Percentiles rank a stretch among this genome's conserved stretches.
These are phyloP conservation scores for Psilocybe cyanescens DNA, from an alignment of 768 basidiomycete genomes.

Conservation along the genomic window DNA sequence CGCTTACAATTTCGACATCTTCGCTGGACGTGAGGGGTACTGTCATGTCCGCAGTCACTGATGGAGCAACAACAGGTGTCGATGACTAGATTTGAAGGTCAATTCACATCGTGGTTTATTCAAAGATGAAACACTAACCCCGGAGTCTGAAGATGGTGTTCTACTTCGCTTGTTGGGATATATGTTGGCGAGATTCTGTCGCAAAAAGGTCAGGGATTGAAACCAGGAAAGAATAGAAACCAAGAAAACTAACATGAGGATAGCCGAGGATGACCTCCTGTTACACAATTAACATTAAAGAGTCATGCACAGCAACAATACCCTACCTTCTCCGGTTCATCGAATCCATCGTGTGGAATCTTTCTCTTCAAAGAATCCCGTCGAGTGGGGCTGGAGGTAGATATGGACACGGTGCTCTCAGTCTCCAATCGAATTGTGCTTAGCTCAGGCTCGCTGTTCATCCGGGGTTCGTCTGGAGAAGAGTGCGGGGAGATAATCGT, in stretches of 20 bases:
- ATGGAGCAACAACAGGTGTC: constrained; percentile 7
- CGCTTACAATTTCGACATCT: constrained; percentile 16
- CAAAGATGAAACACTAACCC: constrained; percentile 7
- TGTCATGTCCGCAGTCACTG: constrained; percentile 6
- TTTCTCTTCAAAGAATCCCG: constrained; percentile 36
- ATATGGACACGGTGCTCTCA: neutral
- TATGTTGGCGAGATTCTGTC: constrained; percentile 50
- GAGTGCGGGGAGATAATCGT: neutral
- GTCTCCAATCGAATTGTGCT: neutral
- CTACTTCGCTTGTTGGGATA: constrained; percentile 46
- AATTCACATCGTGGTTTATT: neutral
- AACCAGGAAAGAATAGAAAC: neutral
- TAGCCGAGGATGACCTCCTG: constrained; percentile 40
- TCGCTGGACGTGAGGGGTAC: constrained; percentile 5
- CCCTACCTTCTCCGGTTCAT: constrained; percentile 31
- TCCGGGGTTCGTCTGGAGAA: neutral
- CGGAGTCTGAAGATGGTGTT: constrained; percentile 33
- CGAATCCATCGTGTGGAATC: constrained; percentile 37
- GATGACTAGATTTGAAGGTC: constrained; percentile 4
- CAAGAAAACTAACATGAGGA: constrained; percentile 40
- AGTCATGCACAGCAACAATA: neutral
- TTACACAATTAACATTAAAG: constrained; percentile 7
- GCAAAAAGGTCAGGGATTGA: neutral
- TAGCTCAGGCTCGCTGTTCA: neutral
- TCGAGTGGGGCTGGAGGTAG: constrained; percentile 14